A percentile compares a stretch with the other conserved stretches of the same genome.
Conservation (phyloP, 148 eudicot species). For the Dysphania ambrosioides region DNA sequence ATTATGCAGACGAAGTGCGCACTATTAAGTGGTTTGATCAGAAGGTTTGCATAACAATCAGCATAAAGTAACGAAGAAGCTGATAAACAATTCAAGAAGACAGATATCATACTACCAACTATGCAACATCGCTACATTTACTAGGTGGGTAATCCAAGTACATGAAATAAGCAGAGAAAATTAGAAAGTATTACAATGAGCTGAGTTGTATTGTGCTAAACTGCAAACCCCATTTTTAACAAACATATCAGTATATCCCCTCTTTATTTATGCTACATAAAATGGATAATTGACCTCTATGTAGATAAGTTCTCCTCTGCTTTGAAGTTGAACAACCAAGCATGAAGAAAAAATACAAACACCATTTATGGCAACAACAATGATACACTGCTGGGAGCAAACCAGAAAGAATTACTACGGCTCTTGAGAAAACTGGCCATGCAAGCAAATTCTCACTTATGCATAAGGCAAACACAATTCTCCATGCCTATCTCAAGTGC, state of each 20-base stretch:
- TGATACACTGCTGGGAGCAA: not conserved
- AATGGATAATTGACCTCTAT: not conserved
- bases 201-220: no score
- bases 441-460: conserved; percentile 35
- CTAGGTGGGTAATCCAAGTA: not conserved
- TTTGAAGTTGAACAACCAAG: not conserved
- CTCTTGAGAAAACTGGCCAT: not conserved
- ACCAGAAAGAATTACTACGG: not conserved
- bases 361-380: not conserved
- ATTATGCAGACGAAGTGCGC: no score
- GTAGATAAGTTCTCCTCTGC: not conserved
- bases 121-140: not conserved
- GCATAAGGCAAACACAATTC: conserved; percentile 53
- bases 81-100: no score
- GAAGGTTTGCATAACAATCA: no score
- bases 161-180: no score
- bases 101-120: no score
- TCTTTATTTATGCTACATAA: not conserved
- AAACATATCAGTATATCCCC: no score
- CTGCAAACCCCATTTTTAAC: no score
- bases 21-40: no score
- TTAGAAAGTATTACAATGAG: no score
- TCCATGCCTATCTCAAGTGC: conserved; percentile 57
- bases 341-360: not conserved
- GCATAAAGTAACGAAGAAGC: no score